These are phyloP conservation scores for Crithidia acanthocephali DNA, from an alignment of 208 protist genomes.

Conservation along the genomic window DNA sequence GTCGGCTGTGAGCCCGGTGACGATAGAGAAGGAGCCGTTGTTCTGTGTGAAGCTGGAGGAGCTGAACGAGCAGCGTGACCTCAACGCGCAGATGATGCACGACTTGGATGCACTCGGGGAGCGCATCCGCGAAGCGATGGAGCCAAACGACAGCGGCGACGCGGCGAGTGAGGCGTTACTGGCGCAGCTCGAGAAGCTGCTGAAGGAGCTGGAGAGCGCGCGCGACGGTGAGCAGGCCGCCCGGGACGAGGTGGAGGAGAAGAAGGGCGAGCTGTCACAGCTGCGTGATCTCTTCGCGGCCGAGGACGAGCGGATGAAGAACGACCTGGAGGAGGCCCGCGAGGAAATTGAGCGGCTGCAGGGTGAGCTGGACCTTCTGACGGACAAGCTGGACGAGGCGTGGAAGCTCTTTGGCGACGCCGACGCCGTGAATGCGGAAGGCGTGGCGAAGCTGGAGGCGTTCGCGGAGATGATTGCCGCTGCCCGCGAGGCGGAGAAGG, in stretches of 20 bases:
- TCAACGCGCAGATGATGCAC: slow-evolving; percentile 25
- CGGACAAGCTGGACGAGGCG: slow-evolving; percentile 45
- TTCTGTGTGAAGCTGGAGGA: slow-evolving; percentile 44
- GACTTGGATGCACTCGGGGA: slow-evolving; percentile 28
- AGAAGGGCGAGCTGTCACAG: slow-evolving; percentile 22
- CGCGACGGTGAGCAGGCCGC: slow-evolving; percentile 19
- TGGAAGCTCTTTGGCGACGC: slow-evolving; percentile 37
- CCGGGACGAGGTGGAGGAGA: slow-evolving; percentile 8
- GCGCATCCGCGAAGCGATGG: slow-evolving; percentile 34
- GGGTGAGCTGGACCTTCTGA: slow-evolving; percentile 38
- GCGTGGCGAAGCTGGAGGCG: slow-evolving; percentile 37
- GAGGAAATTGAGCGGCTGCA: slow-evolving; percentile 37
- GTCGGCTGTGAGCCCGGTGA: slow-evolving; percentile 1
- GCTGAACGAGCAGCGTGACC: slow-evolving; percentile 32
- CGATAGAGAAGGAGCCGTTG: slow-evolving; percentile 31
- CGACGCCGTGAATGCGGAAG: slow-evolving; percentile 30
- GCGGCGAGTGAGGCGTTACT: slow-evolving; percentile 28
- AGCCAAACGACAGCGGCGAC: not conserved
- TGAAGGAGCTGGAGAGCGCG: slow-evolving; percentile 34
- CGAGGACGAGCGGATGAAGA: slow-evolving; percentile 32
- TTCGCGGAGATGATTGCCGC: slow-evolving; percentile 34
- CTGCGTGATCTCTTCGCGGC: slow-evolving; percentile 23
- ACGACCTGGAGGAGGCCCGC: slow-evolving; percentile 32
- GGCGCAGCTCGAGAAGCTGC: slow-evolving; percentile 39
- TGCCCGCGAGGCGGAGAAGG: slow-evolving; percentile 33